Evolutionary conservation across 306 rosid genomes (phyloP).

Genomic region (Nissolia schottii): DNA sequence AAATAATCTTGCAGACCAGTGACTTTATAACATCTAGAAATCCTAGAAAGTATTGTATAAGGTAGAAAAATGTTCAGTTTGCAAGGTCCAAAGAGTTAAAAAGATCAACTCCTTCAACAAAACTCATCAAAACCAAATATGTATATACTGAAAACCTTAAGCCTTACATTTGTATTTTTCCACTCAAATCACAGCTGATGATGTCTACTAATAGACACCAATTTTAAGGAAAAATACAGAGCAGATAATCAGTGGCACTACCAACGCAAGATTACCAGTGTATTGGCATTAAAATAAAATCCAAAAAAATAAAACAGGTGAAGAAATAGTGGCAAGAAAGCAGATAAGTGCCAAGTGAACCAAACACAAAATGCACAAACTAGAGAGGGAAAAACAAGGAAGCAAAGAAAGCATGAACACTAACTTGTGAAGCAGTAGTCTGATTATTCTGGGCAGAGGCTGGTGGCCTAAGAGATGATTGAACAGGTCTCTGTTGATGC

Average conservation of each 20-base stretch:
- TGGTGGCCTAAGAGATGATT: slow-evolving; percentile 65
- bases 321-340: neutral
- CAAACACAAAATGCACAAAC: no score
- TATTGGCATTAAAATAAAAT: no score
- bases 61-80: neutral
- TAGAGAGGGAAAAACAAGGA: neutral
- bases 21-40: neutral
- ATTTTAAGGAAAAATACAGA: neutral
- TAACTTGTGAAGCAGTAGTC: slow-evolving; percentile 69
- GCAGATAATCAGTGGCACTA: neutral
- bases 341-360: neutral
- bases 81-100: neutral
- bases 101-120: neutral
- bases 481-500: slow-evolving; percentile 68
- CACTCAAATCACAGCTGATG: neutral
- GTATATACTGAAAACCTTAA: neutral
- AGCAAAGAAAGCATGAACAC: no score
- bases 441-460: slow-evolving; percentile 44
- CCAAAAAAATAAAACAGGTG: no score
- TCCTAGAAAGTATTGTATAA: neutral
- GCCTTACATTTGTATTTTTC: neutral
- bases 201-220: neutral
- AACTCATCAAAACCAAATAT: neutral
- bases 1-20: neutral
- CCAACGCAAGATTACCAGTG: neutral